phyloP scores from a whole-genome alignment of 2,329 filamentous ascomycete species.

The Colletotrichum sp. region DNA sequence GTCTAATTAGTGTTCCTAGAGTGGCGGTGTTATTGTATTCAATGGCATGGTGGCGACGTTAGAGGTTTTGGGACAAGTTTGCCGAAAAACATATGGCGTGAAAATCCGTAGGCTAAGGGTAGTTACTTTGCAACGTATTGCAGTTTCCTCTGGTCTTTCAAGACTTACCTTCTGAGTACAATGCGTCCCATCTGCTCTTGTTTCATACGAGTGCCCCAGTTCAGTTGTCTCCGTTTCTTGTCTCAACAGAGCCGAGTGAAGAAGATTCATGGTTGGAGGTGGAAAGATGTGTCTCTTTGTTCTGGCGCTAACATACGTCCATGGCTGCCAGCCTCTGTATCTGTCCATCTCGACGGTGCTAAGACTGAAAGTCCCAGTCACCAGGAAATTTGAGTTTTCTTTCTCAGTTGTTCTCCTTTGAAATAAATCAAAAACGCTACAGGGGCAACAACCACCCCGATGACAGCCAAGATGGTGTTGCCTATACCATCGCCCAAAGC shows the following conservation, averaged over 20 bases:
- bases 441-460: conserved; percentile 48
- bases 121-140: neutral
- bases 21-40: neutral
- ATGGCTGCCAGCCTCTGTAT: neutral
- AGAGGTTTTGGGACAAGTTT: neutral
- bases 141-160: neutral
- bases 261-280: neutral
- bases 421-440: conserved; percentile 22
- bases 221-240: neutral
- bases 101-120: neutral
- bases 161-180: neutral
- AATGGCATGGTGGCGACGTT: neutral
- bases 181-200: neutral
- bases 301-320: neutral
- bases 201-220: neutral
- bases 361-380: neutral
- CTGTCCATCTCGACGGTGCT: neutral
- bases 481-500: conserved; percentile 22
- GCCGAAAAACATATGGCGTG: neutral
- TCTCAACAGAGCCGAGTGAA: neutral
- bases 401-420: neutral
- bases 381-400: neutral
- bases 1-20: neutral
- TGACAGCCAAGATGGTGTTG: conserved; percentile 34
- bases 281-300: neutral